Evolutionary conservation across 2,329 filamentous ascomycete genomes (phyloP).

Genomic region (Lachnellula willkommii): DNA sequence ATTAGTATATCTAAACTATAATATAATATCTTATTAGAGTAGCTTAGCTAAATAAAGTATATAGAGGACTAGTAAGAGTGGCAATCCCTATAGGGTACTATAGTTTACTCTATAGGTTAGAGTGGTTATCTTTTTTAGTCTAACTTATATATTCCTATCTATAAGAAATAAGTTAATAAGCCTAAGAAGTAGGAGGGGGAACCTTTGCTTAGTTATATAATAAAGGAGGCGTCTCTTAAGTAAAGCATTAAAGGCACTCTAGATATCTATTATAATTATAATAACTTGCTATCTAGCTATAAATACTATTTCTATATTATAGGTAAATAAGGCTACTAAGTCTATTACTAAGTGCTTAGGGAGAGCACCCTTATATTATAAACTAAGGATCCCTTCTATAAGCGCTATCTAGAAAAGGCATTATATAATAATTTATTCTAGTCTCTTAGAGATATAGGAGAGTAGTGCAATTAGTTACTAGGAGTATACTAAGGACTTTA

Average conservation of each 20-base stretch:
- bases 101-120: neutral
- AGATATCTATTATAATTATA: neutral
- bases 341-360: too few relatives aligned
- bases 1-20: neutral
- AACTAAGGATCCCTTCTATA: too few relatives aligned
- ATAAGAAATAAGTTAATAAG: neutral
- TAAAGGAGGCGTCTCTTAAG: neutral
- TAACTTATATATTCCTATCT: neutral
- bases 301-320: too few relatives aligned
- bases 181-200: neutral
- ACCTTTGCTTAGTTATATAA: neutral
- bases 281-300: neutral
- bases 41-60: neutral
- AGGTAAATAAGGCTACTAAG: too few relatives aligned
- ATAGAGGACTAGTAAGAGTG: neutral
- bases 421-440: neutral
- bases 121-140: neutral
- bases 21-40: neutral
- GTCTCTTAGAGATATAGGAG: neutral
- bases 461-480: neutral
- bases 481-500: neutral
- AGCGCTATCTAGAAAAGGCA: neutral
- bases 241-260: neutral
- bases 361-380: too few relatives aligned
- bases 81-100: neutral